Percentiles rank a stretch among this genome's conserved stretches.
phyloP scores from a whole-genome alignment of 176 grass and related monocot genomes.

The Luzula sylvatica region DNA sequence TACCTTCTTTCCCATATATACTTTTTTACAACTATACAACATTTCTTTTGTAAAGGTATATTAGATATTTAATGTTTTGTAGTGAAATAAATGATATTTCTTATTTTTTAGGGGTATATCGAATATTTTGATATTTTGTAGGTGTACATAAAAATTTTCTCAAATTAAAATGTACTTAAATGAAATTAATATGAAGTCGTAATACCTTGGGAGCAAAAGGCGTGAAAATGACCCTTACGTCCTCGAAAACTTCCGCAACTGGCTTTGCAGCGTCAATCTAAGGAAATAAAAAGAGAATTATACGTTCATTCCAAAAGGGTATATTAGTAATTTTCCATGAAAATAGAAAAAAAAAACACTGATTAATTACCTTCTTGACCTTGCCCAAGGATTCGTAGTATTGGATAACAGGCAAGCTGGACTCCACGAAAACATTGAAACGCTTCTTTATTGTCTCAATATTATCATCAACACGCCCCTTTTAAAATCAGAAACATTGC shows the following conservation, averaged over 20 bases:
- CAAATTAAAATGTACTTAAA: too few relatives aligned
- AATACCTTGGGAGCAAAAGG: slow-evolving; percentile 13
- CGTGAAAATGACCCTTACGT: slow-evolving; percentile 66
- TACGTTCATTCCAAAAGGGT: too few relatives aligned
- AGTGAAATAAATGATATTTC: too few relatives aligned
- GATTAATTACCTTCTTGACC: slow-evolving; percentile 55
- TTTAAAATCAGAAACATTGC: slow-evolving; percentile 11
- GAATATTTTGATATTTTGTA: too few relatives aligned
- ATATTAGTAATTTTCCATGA: not conserved
- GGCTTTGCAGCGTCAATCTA: slow-evolving; percentile 77
- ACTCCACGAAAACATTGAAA: slow-evolving; percentile 82
- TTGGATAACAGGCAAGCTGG: slow-evolving; percentile 88
- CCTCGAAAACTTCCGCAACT: slow-evolving; percentile 77
- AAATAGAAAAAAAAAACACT: not conserved
- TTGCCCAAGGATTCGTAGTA: slow-evolving; percentile 49
- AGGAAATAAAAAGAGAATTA: too few relatives aligned
- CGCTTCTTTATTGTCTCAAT: slow-evolving; percentile 94
- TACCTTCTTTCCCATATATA: too few relatives aligned
- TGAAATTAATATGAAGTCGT: too few relatives aligned
- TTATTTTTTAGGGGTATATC: too few relatives aligned
- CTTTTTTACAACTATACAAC: too few relatives aligned
- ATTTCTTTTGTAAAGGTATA: too few relatives aligned
- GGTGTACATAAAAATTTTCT: too few relatives aligned
- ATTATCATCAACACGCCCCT: slow-evolving; percentile 99
- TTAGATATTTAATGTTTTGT: too few relatives aligned